These are phyloP conservation scores for Aspergillus incahuasiensis DNA, from an alignment of 495 filamentous ascomycete species.

Conservation along the genomic window DNA sequence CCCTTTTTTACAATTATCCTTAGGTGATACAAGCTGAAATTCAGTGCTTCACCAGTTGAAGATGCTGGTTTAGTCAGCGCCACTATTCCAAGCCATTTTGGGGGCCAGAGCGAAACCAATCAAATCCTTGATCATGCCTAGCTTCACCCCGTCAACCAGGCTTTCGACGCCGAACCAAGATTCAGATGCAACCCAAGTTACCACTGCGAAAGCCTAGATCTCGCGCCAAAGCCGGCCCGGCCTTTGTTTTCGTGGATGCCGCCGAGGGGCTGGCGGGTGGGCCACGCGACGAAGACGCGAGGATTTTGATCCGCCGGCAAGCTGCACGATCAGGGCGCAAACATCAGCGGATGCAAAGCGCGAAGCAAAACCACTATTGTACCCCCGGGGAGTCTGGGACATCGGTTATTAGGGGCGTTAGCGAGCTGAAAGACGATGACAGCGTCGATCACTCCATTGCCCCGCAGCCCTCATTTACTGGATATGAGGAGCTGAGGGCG, in stretches of 20 bases:
- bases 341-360: not conserved
- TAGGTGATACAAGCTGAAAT: not conserved
- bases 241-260: conserved; percentile 9
- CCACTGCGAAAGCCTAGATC: not conserved
- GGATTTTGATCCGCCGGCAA: conserved; percentile 2
- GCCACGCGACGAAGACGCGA: not conserved
- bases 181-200: conserved; percentile 2
- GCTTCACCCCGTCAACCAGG: not conserved
- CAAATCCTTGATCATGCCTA: not conserved
- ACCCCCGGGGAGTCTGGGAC: not conserved
- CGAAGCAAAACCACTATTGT: not conserved
- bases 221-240: conserved; percentile 8
- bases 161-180: not conserved
- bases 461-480: conserved; percentile 4
- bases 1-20: too few relatives aligned
- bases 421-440: not conserved
- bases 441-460: not conserved
- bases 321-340: conserved; percentile 8
- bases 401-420: not conserved
- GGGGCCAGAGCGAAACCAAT: not conserved
- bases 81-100: not conserved
- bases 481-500: conserved; percentile 3
- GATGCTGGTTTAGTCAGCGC: not conserved
- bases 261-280: not conserved
- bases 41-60: not conserved